Evolutionary conservation across 2,329 filamentous ascomycete species (phyloP), one percentile per base, ranked within the genome.

Genomic region (Huntiella omanensis): DNA sequence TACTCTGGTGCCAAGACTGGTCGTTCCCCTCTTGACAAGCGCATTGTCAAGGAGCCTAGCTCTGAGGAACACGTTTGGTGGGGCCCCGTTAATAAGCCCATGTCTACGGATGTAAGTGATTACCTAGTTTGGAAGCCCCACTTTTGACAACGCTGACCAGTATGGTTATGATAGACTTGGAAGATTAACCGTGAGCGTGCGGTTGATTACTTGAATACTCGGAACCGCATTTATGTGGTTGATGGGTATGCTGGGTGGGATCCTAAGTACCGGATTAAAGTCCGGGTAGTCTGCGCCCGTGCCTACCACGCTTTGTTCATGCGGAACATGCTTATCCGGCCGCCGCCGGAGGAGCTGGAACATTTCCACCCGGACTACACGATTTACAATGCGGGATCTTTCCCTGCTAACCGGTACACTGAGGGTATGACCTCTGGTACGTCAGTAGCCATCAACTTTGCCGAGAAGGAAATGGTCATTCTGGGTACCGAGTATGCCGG

Each of bases 221-320:
- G 91, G 59, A 94, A 92, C 64, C 85, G 91, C 60, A 96, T 98
- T 70, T 98, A 98, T 65, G 91, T 98, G 54, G 74, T 98, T 54
- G 91, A 98, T 63, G 91, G 91, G 54, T 98, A 80, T 62, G 91
- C 91, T 55, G 91, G 91, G 63, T 98, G 91, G 91, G 91, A 98
- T 58, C 81, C 92, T 71, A 87, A 91, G 64, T 98, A 98, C 73
- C 77, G 87, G 55, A 96, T 98, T 69, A 83, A 80, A 59, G 91
- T 98, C 58, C 87, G 91, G 60, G 88, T 98, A 54, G 87, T 98
- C 61, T 98, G 91, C 69, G 91, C 91, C 55, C 87, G 91, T 62
- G 91, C 91, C 65, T 98, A 98, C 75, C 91, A 98, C 75, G 91
- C 91, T 52, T 77, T 98, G 54, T 98, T 98, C 78, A 98, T 98